Conservation (phyloP, 1,139 yeast species). For the Lodderomyces theae region DNA sequence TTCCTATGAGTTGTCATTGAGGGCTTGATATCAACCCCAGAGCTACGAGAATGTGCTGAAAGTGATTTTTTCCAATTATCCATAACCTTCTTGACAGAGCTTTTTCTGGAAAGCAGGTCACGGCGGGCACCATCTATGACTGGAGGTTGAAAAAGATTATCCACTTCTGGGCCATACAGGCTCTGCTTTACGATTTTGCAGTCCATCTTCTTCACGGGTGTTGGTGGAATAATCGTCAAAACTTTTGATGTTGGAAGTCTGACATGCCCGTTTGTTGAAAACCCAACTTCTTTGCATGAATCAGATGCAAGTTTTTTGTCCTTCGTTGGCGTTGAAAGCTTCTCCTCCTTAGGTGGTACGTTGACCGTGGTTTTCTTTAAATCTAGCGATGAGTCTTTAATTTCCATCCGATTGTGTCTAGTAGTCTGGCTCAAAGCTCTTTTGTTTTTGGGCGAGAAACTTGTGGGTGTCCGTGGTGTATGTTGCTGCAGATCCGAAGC, state of each 20-base stretch:
- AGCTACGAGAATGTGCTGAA: conserved; percentile 5
- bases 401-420: conserved; percentile 38
- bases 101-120: conserved; percentile 27
- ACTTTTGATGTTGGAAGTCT: conserved; percentile 50
- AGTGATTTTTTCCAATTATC: conserved; percentile 42
- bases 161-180: conserved; percentile 6
- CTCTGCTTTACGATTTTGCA: conserved; percentile 13
- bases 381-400: conserved; percentile 43
- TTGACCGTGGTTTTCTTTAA: conserved; percentile 29
- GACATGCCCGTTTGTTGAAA: conserved; percentile 49
- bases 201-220: conserved; percentile 67
- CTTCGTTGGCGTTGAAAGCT: conserved; percentile 24
- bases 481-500: not conserved
- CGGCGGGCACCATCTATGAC: conserved; percentile 9
- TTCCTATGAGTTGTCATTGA: not conserved
- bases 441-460: conserved; percentile 4
- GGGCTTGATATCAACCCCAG: not conserved
- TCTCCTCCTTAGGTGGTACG: not conserved
- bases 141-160: conserved; percentile 10
- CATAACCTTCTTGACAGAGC: conserved; percentile 38
- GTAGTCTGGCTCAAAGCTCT: conserved; percentile 9
- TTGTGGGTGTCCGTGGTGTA: conserved; percentile 8
- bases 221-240: conserved; percentile 53
- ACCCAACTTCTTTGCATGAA: conserved; percentile 27
- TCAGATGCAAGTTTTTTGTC: not conserved